Conservation (phyloP, 2,329 filamentous ascomycete species). For the Pyrenochaeta sp. region DNA sequence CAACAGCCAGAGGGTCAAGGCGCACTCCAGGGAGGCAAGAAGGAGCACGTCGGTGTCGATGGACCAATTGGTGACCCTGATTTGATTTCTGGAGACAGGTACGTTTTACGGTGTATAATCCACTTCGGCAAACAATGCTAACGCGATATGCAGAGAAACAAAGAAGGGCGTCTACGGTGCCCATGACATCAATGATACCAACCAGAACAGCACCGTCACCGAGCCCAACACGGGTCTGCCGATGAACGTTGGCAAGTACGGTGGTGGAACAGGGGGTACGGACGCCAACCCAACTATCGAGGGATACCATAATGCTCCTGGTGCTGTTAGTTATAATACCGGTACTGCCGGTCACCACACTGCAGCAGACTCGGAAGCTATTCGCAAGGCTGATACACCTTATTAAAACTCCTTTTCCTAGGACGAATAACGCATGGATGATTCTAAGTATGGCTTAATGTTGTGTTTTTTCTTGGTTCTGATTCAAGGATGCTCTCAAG, state of each 20-base stretch:
- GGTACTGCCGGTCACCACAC: background rate
- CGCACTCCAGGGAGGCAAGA: slow-evolving; percentile 23
- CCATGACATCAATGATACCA: slow-evolving; percentile 24
- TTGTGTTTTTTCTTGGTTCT: background rate
- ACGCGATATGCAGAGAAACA: slow-evolving; percentile 22
- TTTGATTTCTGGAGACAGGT: slow-evolving; percentile 40
- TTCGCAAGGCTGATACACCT: slow-evolving; percentile 38
- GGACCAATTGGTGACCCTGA: slow-evolving; percentile 39
- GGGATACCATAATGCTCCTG: too few relatives aligned
- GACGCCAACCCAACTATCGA: slow-evolving; percentile 36
- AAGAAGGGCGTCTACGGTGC: slow-evolving; percentile 27
- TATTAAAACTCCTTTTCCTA: slow-evolving; percentile 19
- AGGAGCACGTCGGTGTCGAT: slow-evolving; percentile 41
- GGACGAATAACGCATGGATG: too few relatives aligned
- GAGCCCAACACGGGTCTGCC: slow-evolving; percentile 53
- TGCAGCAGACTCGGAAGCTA: slow-evolving; percentile 28
- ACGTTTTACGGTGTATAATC: slow-evolving; percentile 15
- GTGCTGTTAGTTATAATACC: background rate
- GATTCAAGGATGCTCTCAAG: background rate
- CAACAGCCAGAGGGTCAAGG: slow-evolving; percentile 17
- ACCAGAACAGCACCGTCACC: slow-evolving; percentile 34
- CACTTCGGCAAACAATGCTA: background rate
- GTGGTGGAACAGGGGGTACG: slow-evolving; percentile 48
- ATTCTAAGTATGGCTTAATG: background rate
- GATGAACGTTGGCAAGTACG: slow-evolving; percentile 52